phyloP scores from a whole-genome alignment of 495 filamentous ascomycete genomes.

The Friedmanniomyces endolithicus region DNA sequence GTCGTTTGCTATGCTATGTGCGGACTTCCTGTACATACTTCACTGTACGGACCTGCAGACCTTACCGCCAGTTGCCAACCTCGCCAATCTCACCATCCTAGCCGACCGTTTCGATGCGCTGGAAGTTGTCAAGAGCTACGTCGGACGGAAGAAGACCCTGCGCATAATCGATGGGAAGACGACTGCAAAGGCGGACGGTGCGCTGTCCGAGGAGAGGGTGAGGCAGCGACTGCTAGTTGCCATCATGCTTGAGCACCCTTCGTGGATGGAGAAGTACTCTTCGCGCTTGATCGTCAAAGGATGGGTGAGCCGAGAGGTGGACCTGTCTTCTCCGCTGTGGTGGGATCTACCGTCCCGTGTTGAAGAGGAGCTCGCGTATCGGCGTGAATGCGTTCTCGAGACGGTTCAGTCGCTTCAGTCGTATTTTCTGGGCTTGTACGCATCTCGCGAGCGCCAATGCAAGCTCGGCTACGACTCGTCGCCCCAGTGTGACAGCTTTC shows the following conservation, averaged over 20 bases:
- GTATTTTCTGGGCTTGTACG: constrained; percentile 60
- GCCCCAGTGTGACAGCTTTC: constrained; percentile 68
- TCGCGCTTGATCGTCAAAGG: constrained; percentile 53
- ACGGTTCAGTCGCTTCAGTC: constrained; percentile 64
- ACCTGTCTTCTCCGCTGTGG: constrained; percentile 45
- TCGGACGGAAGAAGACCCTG: constrained; percentile 31
- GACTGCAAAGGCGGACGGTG: constrained; percentile 24
- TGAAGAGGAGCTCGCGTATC: constrained; percentile 65
- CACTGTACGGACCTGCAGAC: constrained; percentile 35
- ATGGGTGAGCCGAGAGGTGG: constrained; percentile 41
- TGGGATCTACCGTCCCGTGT: constrained; percentile 60
- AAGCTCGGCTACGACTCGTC: constrained; percentile 64
- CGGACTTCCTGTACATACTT: constrained; percentile 46
- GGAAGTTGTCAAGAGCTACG: constrained; percentile 34
- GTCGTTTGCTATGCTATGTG: constrained; percentile 36
- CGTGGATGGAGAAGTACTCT: constrained; percentile 41
- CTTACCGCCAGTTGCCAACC: constrained; percentile 35
- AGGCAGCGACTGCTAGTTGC: constrained; percentile 54
- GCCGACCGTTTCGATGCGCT: constrained; percentile 53
- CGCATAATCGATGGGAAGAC: constrained; percentile 30
- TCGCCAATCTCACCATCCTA: constrained; percentile 52
- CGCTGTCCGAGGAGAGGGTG: constrained; percentile 40
- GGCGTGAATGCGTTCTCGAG: constrained; percentile 57
- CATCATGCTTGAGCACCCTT: constrained; percentile 43
- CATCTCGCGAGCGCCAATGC: constrained; percentile 49